Percentiles rank a stretch among this genome's conserved stretches.
These are phyloP conservation scores for Odontarrhena argentea DNA, from an alignment of 345 rosid genomes.

Conservation along the genomic window DNA sequence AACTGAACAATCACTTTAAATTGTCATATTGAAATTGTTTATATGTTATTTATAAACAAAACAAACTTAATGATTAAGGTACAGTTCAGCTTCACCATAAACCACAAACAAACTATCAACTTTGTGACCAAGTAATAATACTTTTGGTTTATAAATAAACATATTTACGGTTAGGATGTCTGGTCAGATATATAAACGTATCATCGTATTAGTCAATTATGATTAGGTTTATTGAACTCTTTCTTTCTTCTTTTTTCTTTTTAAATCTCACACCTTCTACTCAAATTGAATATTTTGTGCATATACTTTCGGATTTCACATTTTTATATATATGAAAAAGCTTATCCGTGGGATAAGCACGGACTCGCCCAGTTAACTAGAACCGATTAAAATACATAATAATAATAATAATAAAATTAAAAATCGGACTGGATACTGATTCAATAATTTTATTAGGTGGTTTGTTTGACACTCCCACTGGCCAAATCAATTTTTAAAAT, in stretches of 20 bases:
- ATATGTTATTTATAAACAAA: background rate
- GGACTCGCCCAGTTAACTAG: no score
- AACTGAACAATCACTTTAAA: background rate
- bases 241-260: no score
- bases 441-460: no score
- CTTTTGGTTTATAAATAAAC: background rate
- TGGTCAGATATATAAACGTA: background rate
- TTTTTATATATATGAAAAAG: background rate
- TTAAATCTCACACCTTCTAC: background rate
- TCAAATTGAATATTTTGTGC: background rate
- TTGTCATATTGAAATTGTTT: background rate
- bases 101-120: background rate
- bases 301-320: background rate
- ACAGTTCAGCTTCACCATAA: background rate
- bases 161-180: background rate
- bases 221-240: constrained; percentile 9
- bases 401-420: no score
- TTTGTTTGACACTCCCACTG: no score
- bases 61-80: constrained; percentile 12
- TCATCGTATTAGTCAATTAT: constrained; percentile 7
- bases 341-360: no score
- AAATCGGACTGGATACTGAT: no score
- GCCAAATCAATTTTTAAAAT: no score
- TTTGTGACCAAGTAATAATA: constrained; percentile 20
- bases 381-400: no score